phyloP scores from a whole-genome alignment of 306 rosid genomes.

The Senna tora region DNA sequence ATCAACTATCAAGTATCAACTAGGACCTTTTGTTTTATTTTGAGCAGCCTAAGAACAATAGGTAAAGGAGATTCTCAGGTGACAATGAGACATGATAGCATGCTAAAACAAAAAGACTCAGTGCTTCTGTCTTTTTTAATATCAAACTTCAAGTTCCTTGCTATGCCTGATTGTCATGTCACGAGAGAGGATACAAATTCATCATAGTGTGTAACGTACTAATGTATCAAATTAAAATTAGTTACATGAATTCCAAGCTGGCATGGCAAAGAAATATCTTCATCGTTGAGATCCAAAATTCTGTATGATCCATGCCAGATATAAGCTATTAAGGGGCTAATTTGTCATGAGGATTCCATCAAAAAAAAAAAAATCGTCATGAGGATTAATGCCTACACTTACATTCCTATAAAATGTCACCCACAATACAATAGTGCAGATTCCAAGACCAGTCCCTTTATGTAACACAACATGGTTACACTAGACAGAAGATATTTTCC shows the following conservation, averaged over 20 bases:
- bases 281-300: not conserved
- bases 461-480: not conserved
- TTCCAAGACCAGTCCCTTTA: not conserved
- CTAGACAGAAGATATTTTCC: not conserved
- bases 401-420: not conserved
- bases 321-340: not conserved
- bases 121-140: not conserved
- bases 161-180: not conserved
- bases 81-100: not conserved
- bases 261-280: not conserved
- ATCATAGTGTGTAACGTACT: not conserved
- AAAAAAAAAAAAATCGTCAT: too few relatives aligned
- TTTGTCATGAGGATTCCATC: not conserved
- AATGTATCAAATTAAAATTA: constrained; percentile 1
- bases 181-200: not conserved
- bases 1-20: not conserved
- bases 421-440: not conserved
- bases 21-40: not conserved
- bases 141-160: not conserved
- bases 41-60: not conserved
- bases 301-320: not conserved
- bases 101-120: not conserved
- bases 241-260: constrained; percentile 9
- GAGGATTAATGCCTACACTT: not conserved
- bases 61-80: not conserved